Conservation (phyloP, 306 rosid species). For the Vigna reflexopilosa region DNA sequence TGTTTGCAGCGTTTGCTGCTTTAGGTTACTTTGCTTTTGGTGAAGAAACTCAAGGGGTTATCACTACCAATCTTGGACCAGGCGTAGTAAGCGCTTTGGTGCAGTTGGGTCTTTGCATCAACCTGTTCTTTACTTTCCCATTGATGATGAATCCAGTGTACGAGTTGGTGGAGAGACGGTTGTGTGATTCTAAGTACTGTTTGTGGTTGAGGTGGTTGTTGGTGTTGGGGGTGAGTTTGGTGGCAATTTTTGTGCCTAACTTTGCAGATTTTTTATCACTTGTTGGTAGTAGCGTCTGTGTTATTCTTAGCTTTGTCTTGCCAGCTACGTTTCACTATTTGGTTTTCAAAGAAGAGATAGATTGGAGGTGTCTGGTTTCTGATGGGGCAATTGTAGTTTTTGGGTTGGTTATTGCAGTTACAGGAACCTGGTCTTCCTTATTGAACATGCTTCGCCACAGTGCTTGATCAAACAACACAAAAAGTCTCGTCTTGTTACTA, state of each 20-base stretch:
- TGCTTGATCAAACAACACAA: conserved; percentile 36
- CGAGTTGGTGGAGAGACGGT: conserved; percentile 69
- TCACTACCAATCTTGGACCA: conserved; percentile 70
- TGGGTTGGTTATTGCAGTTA: conserved; percentile 55
- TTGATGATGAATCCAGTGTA: conserved; percentile 83
- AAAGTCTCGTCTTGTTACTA: not conserved
- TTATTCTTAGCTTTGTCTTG: conserved; percentile 64
- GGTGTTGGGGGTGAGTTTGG: conserved; percentile 63
- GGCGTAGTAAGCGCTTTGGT: conserved; percentile 63
- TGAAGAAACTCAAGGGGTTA: conserved; percentile 64
- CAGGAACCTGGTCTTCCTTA: conserved; percentile 71
- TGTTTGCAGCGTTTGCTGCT: conserved; percentile 64
- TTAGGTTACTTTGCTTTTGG: conserved; percentile 81
- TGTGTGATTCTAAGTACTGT: conserved; percentile 53
- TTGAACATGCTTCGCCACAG: conserved; percentile 51
- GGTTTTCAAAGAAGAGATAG: conserved; percentile 65
- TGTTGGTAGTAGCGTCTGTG: conserved; percentile 74
- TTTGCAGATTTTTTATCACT: conserved; percentile 74
- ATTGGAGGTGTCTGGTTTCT: conserved; percentile 48
- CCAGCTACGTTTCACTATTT: conserved; percentile 68
- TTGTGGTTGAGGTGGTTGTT: conserved; percentile 71
- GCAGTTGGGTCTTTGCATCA: conserved; percentile 64
- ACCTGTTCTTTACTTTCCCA: conserved; percentile 66
- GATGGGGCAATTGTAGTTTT: conserved; percentile 58
- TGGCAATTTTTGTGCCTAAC: conserved; percentile 71